A percentile compares a stretch with the other conserved stretches of the same genome.
Conservation (phyloP, 2,329 filamentous ascomycete species). For the Exophiala sp. region DNA sequence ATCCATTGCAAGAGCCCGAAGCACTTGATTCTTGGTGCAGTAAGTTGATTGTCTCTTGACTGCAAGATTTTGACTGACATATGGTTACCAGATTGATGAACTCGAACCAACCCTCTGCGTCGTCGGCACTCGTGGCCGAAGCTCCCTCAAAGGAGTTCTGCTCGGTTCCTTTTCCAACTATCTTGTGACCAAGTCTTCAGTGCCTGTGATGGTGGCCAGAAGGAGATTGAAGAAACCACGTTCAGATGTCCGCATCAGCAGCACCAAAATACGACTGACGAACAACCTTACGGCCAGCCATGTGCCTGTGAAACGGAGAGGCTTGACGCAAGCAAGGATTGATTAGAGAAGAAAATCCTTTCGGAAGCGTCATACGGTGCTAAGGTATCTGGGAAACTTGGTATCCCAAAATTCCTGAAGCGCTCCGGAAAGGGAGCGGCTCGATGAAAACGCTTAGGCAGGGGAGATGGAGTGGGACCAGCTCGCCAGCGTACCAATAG, state of each 20-base stretch:
- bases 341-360: conserved; percentile 9
- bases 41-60: conserved; percentile 38
- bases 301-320: conserved; percentile 23
- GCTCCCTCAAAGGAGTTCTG: conserved; percentile 88
- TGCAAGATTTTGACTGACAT: conserved; percentile 4
- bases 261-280: conserved; percentile 66
- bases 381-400: too few species aligned
- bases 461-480: too few species aligned
- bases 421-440: too few species aligned
- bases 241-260: conserved; percentile 61
- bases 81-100: conserved; percentile 67
- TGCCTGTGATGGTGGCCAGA: conserved; percentile 95
- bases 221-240: conserved; percentile 72
- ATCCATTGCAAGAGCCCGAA: conserved; percentile 98
- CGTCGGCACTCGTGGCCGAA: conserved; percentile 84
- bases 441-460: too few species aligned
- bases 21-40: conserved; percentile 90
- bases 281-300: conserved; percentile 62
- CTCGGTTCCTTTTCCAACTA: conserved; percentile 97
- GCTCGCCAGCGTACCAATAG: too few species aligned
- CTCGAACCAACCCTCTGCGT: conserved; percentile 90
- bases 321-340: conserved; percentile 28
- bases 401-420: too few species aligned
- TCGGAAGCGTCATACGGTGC: too few species aligned
- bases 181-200: conserved; percentile 90